Evolutionary conservation across 1,284 basidiomycete genomes (phyloP).

Genomic region (Agroathelia rolfsii): DNA sequence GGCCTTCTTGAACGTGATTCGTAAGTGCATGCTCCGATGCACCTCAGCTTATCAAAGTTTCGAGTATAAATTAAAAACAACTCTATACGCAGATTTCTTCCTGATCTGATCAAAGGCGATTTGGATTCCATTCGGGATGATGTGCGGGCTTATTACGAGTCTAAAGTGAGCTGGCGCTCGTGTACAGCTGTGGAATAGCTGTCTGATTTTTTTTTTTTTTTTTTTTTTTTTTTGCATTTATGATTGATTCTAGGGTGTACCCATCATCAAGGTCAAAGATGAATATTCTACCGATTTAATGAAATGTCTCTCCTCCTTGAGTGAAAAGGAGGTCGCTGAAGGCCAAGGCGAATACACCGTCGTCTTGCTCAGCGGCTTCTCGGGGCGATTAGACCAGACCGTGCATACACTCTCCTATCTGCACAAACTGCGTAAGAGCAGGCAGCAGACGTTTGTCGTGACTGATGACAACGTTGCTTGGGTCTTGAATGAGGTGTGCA

Average conservation of each 20-base stretch:
- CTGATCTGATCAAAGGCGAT: constrained; percentile 89
- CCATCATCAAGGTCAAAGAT: constrained; percentile 56
- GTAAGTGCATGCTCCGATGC: constrained; percentile 15
- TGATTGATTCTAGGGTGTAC: constrained; percentile 43
- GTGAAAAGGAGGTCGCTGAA: constrained; percentile 37
- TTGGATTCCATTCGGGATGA: constrained; percentile 80
- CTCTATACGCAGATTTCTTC: constrained; percentile 45
- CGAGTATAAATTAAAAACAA: constrained; percentile 5
- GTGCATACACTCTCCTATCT: constrained; percentile 83
- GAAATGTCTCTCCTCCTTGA: constrained; percentile 74
- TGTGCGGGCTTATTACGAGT: constrained; percentile 61
- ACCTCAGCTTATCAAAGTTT: not conserved
- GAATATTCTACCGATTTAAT: constrained; percentile 90
- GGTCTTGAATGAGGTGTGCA: constrained; percentile 68
- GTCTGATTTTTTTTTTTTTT: constrained; percentile 2
- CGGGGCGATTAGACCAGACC: constrained; percentile 91
- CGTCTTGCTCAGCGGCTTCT: constrained; percentile 80
- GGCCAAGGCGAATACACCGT: constrained; percentile 47
- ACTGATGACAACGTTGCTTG: constrained; percentile 86
- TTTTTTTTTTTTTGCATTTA: constrained; percentile 6
- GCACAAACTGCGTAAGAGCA: constrained; percentile 64
- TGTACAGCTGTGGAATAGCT: not conserved
- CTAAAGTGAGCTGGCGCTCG: constrained; percentile 29
- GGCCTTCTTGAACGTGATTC: constrained; percentile 12
- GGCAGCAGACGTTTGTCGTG: constrained; percentile 62